Conservation (phyloP, 306 rosid genomes). For the Sindora glabra region DNA sequence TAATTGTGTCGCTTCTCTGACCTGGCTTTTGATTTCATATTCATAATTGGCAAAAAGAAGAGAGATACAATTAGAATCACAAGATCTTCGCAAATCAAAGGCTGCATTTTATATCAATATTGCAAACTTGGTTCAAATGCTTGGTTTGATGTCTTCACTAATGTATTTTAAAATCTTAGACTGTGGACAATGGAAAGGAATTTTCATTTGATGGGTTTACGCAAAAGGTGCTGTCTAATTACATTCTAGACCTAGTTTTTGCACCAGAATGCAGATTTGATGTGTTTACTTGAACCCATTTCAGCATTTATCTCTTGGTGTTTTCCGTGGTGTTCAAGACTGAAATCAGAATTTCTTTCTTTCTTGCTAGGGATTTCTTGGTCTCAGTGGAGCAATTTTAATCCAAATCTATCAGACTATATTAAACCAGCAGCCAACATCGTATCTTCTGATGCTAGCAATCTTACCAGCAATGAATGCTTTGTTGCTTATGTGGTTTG, state of each 20-base stretch:
- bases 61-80: no score
- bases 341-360: not conserved
- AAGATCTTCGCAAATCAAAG: not conserved
- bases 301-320: constrained; percentile 4
- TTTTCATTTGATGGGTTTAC: not conserved
- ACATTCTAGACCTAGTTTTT: not conserved
- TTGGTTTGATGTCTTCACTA: not conserved
- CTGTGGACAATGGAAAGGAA: not conserved
- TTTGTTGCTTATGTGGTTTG: constrained; percentile 53
- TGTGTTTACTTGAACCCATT: not conserved
- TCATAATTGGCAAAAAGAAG: no score
- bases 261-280: not conserved
- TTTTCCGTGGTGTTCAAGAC: not conserved
- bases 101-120: not conserved
- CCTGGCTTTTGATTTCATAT: no score
- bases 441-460: constrained; percentile 62
- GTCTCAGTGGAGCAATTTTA: constrained; percentile 81
- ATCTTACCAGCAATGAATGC: constrained; percentile 52
- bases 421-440: constrained; percentile 40
- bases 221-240: not conserved
- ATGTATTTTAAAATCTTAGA: not conserved
- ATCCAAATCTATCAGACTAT: constrained; percentile 50
- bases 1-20: no score
- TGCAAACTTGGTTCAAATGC: not conserved
- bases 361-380: constrained; percentile 64